Conservation (phyloP, 2,329 filamentous ascomycete species). For the Diaporthe caulivora region DNA sequence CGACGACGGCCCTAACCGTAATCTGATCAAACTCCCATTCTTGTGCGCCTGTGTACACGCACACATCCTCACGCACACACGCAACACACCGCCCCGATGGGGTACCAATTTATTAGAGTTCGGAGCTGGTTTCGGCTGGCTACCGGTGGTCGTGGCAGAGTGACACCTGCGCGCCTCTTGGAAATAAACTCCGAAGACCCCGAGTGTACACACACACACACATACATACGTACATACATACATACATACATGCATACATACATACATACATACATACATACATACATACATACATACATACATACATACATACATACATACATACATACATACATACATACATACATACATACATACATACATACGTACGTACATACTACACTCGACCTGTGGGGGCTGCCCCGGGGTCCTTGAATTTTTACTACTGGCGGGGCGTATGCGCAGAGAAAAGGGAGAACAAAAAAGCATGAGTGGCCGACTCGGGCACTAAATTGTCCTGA, state of each 20-base stretch:
- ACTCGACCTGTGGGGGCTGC: neutral
- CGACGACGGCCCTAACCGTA: neutral
- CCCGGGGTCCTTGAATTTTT: neutral
- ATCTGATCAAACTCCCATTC: constrained; percentile 18
- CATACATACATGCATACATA: too few species aligned
- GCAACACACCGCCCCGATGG: constrained; percentile 14
- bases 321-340: too few species aligned
- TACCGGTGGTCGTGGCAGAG: constrained; percentile 23
- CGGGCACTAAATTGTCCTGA: constrained; percentile 4
- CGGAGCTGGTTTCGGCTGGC: constrained; percentile 23
- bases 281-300: too few species aligned
- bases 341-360: too few species aligned
- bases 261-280: too few species aligned
- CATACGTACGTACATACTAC: too few species aligned
- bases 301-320: too few species aligned
- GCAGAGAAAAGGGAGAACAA: too few species aligned
- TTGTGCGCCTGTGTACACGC: neutral
- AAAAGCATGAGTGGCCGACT: neutral
- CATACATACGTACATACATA: too few species aligned
- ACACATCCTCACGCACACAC: neutral
- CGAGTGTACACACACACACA: neutral
- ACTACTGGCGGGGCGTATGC: neutral
- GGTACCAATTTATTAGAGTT: constrained; percentile 28
- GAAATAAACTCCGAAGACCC: constrained; percentile 17
- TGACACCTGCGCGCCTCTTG: constrained; percentile 8